Evolutionary conservation across 1,139 yeast genomes (phyloP), one percentile per base, ranked within the genome.

Genomic region (Hyphopichia burtonii): DNA sequence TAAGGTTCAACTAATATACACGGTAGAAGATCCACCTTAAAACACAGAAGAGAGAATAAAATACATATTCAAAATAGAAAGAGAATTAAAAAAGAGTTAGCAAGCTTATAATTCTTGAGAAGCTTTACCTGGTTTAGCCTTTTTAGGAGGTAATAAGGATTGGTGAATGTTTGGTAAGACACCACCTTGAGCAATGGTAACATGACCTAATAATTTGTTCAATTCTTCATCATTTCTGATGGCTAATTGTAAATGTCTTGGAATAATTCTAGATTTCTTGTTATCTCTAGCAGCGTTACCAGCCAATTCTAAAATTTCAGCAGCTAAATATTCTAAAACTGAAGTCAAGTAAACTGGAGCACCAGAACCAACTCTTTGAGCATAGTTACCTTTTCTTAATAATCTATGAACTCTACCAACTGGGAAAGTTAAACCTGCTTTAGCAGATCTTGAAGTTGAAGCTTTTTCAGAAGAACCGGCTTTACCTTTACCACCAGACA

Each of bases 101-200:
- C 37, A 38, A 50, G 45, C 52, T 78, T 82, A 86, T 77, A 86
- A 83, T 76, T 86, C 93, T 77, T 86, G 94, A 65, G 93, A 86
- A 73, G 88, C 90, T 74, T 83, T 83, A 55, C 68, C 68, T 49
- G 80, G 76, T 75, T 83, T 83, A 52, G 87, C 78, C 61, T 89
- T 80, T 82, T 91, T 91, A 83, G 90, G 83, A 76, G 97, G 97
- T 73, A 90, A 83, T 74, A 91, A 83, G 79, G 86, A 86, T 74
- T 86, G 91, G 77, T 91, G 96, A 68, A 85, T 86, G 86, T 91
- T 90, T 80, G 96, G 96, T 71, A 89, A 80, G 57, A 89, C 96
- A 86, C 96, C 96, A 86, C 96, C 96, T 78, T 88, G 96, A 58
- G 96, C 96, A 63, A 88, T 89, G 55, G 95, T 86, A 59, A 88